Conservation (phyloP, 805 yeast species). For the Nakazawaea populi region DNA sequence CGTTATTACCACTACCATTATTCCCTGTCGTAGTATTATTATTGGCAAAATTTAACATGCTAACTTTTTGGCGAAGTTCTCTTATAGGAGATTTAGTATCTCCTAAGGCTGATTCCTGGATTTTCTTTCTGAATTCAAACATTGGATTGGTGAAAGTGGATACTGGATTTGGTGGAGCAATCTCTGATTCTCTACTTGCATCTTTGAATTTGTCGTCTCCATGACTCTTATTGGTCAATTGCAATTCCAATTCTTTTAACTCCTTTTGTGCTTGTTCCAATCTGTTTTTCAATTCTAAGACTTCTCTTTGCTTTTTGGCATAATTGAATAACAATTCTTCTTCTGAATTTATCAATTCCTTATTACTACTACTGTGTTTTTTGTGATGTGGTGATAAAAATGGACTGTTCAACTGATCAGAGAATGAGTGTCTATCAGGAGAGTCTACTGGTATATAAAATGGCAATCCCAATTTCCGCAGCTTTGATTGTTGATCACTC, state of each 20-base stretch:
- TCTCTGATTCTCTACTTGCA: not conserved
- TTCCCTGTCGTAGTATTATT: not conserved
- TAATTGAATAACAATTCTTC: conserved; percentile 27
- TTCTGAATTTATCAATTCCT: conserved; percentile 1
- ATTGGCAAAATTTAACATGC: conserved; percentile 5
- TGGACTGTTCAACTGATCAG: conserved; percentile 4
- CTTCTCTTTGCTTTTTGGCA: conserved; percentile 49
- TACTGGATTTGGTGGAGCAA: not conserved
- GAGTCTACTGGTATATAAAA: conserved; percentile 27
- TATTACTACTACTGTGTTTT: not conserved
- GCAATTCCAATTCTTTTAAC: conserved; percentile 26
- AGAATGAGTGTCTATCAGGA: not conserved
- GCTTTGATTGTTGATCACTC: not conserved
- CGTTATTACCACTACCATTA: not conserved
- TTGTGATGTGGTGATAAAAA: conserved; percentile 7
- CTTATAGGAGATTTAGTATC: conserved; percentile 5
- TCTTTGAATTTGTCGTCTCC: not conserved
- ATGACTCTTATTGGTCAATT: not conserved
- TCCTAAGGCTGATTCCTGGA: conserved; percentile 1
- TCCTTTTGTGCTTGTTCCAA: conserved; percentile 35
- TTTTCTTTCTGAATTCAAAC: conserved; percentile 1
- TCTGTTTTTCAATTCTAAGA: conserved; percentile 41
- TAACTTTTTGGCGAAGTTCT: conserved; percentile 3
- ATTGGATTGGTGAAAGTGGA: not conserved
- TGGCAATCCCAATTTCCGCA: conserved; percentile 24